Percentiles rank a stretch among this genome's conserved stretches.
Evolutionary conservation across 768 basidiomycete species (phyloP).

Genomic region (Russula ochroleuca): DNA sequence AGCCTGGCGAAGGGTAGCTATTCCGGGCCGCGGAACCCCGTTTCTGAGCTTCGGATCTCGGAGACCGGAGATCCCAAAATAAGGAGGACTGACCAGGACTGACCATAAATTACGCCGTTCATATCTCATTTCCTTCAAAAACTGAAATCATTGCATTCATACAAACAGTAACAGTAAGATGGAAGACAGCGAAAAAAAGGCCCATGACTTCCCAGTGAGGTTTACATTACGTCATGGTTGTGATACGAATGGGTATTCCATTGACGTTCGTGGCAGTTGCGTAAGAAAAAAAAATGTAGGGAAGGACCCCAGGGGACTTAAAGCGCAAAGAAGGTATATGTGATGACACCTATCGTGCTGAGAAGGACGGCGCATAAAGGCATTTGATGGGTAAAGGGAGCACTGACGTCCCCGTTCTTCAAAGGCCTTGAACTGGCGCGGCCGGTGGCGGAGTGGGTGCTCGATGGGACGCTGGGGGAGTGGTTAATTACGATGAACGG

Average conservation of each 20-base stretch:
- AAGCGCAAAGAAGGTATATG: neutral
- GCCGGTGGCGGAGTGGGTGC: neutral
- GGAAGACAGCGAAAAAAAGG: neutral
- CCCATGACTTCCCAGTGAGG: neutral
- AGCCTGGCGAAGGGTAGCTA: no score
- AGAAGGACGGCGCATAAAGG: slow-evolving; percentile 3
- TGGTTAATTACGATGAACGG: neutral
- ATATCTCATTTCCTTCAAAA: no score
- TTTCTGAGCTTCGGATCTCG: no score
- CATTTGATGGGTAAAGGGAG: neutral
- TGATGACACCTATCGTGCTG: slow-evolving; percentile 1
- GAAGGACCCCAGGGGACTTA: neutral
- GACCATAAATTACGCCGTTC: no score
- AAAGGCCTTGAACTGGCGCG: neutral
- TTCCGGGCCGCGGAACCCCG: no score
- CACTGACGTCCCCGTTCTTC: neutral
- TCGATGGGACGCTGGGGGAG: neutral
- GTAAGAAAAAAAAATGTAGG: neutral
- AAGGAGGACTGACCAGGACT: no score
- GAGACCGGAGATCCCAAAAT: no score
- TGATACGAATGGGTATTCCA: neutral
- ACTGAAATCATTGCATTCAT: neutral
- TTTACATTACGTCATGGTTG: slow-evolving; percentile 3
- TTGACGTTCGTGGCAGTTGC: neutral
- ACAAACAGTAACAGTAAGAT: neutral